A percentile compares a stretch with the other conserved stretches of the same genome.
phyloP scores from a whole-genome alignment of 768 basidiomycete species.

The Macrocybe gigantea region DNA sequence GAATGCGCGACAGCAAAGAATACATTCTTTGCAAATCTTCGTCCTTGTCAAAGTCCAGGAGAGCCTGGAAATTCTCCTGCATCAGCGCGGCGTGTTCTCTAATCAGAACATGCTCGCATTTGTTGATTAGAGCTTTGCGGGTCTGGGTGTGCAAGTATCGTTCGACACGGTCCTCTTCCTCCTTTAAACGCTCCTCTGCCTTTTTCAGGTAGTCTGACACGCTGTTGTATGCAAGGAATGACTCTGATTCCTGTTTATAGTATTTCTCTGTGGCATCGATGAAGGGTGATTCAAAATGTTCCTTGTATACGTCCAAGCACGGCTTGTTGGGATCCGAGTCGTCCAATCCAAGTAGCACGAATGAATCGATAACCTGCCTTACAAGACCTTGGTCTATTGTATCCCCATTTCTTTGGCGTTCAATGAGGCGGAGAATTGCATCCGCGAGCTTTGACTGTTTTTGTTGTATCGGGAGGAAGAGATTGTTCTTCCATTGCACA shows the following conservation, averaged over 20 bases:
- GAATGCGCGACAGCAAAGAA: slow-evolving; percentile 82
- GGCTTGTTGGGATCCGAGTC: slow-evolving; percentile 88
- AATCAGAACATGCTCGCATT: slow-evolving; percentile 92
- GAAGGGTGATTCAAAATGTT: slow-evolving; percentile 88
- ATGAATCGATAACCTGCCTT: slow-evolving; percentile 92
- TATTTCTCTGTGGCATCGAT: slow-evolving; percentile 84
- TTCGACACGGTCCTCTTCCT: slow-evolving; percentile 95
- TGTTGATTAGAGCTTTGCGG: slow-evolving; percentile 69
- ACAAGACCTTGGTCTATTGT: slow-evolving; percentile 88
- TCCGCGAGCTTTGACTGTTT: slow-evolving; percentile 78
- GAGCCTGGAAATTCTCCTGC: slow-evolving; percentile 88
- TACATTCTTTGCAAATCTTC: slow-evolving; percentile 97
- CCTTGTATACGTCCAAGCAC: slow-evolving; percentile 89
- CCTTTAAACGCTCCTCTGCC: slow-evolving; percentile 85
- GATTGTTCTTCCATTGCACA: slow-evolving; percentile 91
- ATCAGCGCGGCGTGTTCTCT: slow-evolving; percentile 77
- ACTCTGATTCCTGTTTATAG: slow-evolving; percentile 88
- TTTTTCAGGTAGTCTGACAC: slow-evolving; percentile 95
- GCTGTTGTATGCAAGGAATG: slow-evolving; percentile 82
- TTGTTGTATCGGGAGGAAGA: slow-evolving; percentile 85
- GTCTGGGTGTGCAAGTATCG: slow-evolving; percentile 89
- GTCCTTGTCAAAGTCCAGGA: slow-evolving; percentile 91
- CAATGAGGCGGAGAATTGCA: slow-evolving; percentile 85
- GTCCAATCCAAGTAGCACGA: slow-evolving; percentile 92
- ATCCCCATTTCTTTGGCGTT: slow-evolving; percentile 91